These are phyloP conservation scores for Myriosclerotinia curreyana DNA, from an alignment of 2,329 filamentous ascomycete species.

Conservation along the genomic window DNA sequence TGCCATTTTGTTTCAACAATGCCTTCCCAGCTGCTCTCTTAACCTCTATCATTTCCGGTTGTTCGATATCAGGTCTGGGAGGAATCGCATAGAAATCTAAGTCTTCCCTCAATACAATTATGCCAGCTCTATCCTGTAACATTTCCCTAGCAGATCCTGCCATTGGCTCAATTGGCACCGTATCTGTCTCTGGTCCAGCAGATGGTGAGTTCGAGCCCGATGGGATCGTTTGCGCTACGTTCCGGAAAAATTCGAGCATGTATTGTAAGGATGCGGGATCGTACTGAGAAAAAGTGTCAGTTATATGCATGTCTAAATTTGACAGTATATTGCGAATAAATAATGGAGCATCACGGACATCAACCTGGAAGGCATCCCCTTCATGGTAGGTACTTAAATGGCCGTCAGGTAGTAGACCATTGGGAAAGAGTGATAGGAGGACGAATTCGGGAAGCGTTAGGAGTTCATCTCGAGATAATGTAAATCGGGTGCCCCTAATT, in stretches of 20 bases:
- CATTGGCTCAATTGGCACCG: conserved; percentile 68
- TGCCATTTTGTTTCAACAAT: conserved; percentile 85
- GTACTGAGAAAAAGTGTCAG: conserved; percentile 64
- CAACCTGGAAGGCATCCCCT: conserved; percentile 91
- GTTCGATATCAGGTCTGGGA: conserved; percentile 76
- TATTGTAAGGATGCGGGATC: conserved; percentile 95
- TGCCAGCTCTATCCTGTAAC: conserved; percentile 85
- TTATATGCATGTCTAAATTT: conserved; percentile 44
- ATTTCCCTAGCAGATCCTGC: conserved; percentile 68
- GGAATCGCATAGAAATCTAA: conserved; percentile 97
- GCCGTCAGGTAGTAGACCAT: conserved; percentile 94
- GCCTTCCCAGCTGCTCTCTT: conserved; percentile 88
- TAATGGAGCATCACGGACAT: conserved; percentile 63
- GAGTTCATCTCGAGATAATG: conserved; percentile 89
- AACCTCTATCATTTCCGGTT: conserved; percentile 89
- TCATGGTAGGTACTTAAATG: conserved; percentile 93
- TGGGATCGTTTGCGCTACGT: conserved; percentile 93
- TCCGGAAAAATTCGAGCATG: conserved; percentile 98
- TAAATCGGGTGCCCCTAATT: conserved; percentile 82
- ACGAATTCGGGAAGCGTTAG: conserved; percentile 97
- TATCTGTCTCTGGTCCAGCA: conserved; percentile 61
- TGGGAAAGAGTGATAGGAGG: conserved; percentile 93
- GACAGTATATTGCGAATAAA: conserved; percentile 37
- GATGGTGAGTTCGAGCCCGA: conserved; percentile 65
- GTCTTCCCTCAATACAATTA: conserved; percentile 94